Conservation (phyloP, 352 stramenopile species). For the Globisporangium megalacanthum region DNA sequence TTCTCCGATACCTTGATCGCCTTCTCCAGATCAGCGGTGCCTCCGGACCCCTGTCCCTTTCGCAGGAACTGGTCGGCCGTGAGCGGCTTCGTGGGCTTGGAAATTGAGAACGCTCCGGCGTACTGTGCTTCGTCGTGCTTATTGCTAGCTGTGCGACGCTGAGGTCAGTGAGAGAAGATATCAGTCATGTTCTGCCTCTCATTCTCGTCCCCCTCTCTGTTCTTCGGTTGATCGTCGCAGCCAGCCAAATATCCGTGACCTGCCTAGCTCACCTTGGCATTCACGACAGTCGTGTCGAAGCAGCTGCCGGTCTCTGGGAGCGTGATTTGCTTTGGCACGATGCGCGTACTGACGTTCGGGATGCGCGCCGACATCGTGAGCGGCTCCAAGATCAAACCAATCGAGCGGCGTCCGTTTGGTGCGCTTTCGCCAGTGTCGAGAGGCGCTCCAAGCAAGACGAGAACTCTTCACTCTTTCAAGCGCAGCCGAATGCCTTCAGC, state of each 20-base stretch:
- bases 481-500: no score
- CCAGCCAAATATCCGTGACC: not conserved
- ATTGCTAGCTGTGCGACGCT: conserved; percentile 74
- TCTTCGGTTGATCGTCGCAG: not conserved
- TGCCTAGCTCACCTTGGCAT: conserved; percentile 32
- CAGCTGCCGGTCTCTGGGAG: conserved; percentile 91
- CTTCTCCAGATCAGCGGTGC: conserved; percentile 69
- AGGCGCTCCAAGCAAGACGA: not conserved
- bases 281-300: conserved; percentile 89
- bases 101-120: conserved; percentile 88
- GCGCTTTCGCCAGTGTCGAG: not conserved
- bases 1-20: conserved; percentile 35
- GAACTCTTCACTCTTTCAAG: no score
- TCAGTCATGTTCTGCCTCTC: not conserved
- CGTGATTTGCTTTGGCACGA: conserved; percentile 68
- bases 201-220: not conserved
- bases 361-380: conserved; percentile 54
- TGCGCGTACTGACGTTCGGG: conserved; percentile 77
- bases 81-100: conserved; percentile 78
- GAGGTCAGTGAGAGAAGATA: not conserved
- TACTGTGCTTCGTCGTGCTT: conserved; percentile 56
- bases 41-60: conserved; percentile 85
- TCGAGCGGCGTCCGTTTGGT: not conserved
- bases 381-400: not conserved
- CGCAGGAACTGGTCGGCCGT: conserved; percentile 90